These are phyloP conservation scores for Nepenthes mirabilis DNA, from an alignment of 148 eudicot species.

Conservation along the genomic window DNA sequence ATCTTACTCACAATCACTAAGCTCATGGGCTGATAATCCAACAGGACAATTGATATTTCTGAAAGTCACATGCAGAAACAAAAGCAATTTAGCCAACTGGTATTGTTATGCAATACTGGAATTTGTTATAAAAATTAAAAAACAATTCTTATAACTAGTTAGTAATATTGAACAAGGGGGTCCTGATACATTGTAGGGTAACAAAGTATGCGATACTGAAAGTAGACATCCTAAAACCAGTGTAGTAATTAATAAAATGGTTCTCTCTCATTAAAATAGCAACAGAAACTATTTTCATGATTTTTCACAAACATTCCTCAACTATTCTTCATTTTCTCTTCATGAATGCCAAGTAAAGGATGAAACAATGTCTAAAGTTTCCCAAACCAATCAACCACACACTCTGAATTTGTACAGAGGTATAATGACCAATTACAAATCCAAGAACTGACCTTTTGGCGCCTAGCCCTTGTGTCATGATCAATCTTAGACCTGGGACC, in stretches of 20 bases:
- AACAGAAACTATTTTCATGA: no score
- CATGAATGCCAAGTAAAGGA: neutral
- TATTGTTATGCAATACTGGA: neutral
- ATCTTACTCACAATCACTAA: no score
- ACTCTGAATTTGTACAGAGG: neutral
- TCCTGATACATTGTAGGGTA: no score
- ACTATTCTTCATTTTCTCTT: no score
- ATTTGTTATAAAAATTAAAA: neutral
- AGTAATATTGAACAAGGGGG: neutral
- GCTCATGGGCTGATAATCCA: no score
- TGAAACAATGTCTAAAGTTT: neutral
- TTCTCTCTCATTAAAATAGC: no score
- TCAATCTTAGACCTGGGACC: conserved; percentile 93
- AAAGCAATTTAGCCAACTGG: neutral
- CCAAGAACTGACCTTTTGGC: conserved; percentile 53
- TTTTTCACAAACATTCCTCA: no score
- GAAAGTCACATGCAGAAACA: neutral
- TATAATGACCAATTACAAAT: neutral
- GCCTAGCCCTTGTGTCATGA: conserved; percentile 75
- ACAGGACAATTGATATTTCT: no score
- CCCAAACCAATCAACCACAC: no score
- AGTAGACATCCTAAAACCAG: no score
- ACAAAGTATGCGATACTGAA: no score
- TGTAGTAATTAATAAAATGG: no score
- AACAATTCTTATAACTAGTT: neutral